Base-by-base conservation (phyloP, 768 basidiomycete species). In the Hypholoma sublateritium region DNA sequence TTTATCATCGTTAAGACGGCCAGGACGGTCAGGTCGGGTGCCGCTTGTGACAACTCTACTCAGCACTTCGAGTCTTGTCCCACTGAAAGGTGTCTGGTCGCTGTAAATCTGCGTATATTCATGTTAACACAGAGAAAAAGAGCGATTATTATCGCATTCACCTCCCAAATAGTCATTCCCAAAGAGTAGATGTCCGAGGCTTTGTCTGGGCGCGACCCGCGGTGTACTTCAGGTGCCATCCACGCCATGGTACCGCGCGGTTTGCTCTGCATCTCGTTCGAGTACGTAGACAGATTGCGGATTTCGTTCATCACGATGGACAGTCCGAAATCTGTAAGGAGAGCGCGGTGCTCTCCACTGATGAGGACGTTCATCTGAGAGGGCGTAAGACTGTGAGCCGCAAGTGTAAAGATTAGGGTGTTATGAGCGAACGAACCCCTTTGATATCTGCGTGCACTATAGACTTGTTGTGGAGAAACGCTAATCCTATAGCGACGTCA, bases 141-240 rank as follows among this genome's bases (percentile, higher is more conserved):
- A 9, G 11, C 28, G 28, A 32, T 9, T 5, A 32, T 5, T 32
- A 32, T 32, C 28, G 28, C 28, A 50, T 17, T 39, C 35, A 24
- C 50, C 50, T 50, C 50, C 50, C 50, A 50, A 7, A 50, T 50
- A 7, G 50, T 50, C 50, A 50, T 50, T 17, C 35, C 50, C 11
- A 50, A 24, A 19, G 50, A 50, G 21, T 50, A 50, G 3, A 50
- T 35, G 17, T 50, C 50, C 22, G 50, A 50, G 1, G 50, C 2
- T 36, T 21, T 50, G 22, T 50, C 50, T 11, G 50, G 50, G 9
- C 35, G 34, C 14, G 50, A 50, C 16, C 50, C 50, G 21, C 35
- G n/a, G n/a, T 50, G 50, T 14, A 50, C 50, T 50, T 50, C 50
- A 37, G 50, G 50, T 39, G 50, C 50, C 50, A 50, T 50, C 50